phyloP scores from a whole-genome alignment of 2,329 filamentous ascomycete genomes.

The Hypoxylon sp. region DNA sequence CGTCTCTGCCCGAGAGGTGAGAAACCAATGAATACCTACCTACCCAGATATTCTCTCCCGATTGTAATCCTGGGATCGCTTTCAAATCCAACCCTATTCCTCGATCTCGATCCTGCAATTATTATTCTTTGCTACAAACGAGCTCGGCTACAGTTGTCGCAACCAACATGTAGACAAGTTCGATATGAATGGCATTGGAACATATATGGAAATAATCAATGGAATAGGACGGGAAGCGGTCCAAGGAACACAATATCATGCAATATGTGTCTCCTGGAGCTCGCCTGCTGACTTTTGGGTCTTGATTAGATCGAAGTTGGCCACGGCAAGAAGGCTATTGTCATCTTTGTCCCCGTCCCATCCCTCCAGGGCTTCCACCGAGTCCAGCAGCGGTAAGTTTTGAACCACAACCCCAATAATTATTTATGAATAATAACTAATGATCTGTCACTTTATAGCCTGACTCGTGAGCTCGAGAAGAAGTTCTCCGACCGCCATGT shows the following conservation, averaged over 20 bases:
- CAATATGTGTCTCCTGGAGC: constrained; percentile 67
- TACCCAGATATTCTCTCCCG: constrained; percentile 22
- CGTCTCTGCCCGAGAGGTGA: constrained; percentile 99
- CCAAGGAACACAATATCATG: constrained; percentile 62
- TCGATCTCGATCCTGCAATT: constrained; percentile 35
- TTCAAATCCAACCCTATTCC: constrained; percentile 41
- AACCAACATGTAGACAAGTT: constrained; percentile 27
- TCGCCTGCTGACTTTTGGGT: constrained; percentile 77
- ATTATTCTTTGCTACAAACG: constrained; percentile 33
- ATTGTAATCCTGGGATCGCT: constrained; percentile 38
- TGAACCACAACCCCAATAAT: neutral
- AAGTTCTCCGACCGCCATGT: constrained; percentile 99
- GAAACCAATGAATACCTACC: constrained; percentile 57
- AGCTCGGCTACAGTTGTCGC: constrained; percentile 33
- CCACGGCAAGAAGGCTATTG: constrained; percentile 99
- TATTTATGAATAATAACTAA: constrained; percentile 35
- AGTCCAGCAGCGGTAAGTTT: constrained; percentile 96
- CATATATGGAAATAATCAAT: constrained; percentile 47
- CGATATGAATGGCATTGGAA: constrained; percentile 33
- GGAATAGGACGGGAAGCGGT: constrained; percentile 81
- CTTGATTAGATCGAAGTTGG: constrained; percentile 95
- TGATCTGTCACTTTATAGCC: constrained; percentile 61
- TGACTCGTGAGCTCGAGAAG: constrained; percentile 99
- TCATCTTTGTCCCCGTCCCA: constrained; percentile 99
- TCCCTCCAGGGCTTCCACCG: constrained; percentile 99